These are phyloP conservation scores for Excoecaria agallocha DNA, from an alignment of 345 rosid genomes.

Conservation along the genomic window DNA sequence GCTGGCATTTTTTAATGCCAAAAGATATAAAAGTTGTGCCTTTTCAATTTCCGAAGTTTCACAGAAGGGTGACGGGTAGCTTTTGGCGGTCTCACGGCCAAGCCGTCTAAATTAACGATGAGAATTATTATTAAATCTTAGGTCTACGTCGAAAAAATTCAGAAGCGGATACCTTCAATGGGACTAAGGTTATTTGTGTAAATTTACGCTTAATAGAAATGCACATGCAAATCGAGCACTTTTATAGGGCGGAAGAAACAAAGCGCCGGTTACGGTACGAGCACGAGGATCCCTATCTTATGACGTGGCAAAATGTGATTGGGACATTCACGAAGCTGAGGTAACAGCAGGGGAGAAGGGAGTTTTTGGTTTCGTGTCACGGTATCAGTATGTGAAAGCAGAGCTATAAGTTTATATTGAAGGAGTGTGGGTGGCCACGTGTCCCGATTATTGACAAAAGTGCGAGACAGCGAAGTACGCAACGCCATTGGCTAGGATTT, in stretches of 20 bases:
- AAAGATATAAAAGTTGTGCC: too few relatives aligned
- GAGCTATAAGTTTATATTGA: too few relatives aligned
- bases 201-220: not conserved
- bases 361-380: not conserved
- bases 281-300: not conserved
- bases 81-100: not conserved
- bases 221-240: not conserved
- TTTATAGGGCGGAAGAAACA: not conserved
- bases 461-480: slow-evolving; percentile 14
- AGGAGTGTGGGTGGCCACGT: not conserved
- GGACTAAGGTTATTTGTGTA: not conserved
- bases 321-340: not conserved
- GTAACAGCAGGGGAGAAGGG: not conserved
- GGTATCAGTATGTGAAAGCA: not conserved
- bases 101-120: too few relatives aligned
- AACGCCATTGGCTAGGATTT: slow-evolving; percentile 11
- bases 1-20: too few relatives aligned
- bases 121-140: too few relatives aligned
- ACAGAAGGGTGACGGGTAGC: not conserved
- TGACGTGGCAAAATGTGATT: not conserved
- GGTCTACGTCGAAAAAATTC: too few relatives aligned
- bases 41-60: not conserved
- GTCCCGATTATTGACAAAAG: not conserved
- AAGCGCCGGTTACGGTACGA: slow-evolving; percentile 1
- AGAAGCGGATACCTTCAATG: not conserved